Evolutionary conservation across 2,329 filamentous ascomycete genomes (phyloP).

Genomic region (Penicillium sp.): DNA sequence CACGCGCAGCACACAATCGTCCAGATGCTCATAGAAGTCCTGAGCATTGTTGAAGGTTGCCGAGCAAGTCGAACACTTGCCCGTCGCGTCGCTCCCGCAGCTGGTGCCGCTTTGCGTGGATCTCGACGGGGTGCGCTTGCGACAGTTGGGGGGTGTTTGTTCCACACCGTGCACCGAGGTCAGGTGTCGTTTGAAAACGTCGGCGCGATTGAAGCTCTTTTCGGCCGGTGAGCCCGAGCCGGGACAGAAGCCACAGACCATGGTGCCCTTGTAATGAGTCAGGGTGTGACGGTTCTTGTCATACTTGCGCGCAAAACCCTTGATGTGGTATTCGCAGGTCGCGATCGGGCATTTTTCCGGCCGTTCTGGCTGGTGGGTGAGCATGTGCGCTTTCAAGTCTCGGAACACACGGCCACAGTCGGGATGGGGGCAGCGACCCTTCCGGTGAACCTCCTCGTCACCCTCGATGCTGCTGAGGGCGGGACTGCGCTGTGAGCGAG

Average conservation of each 20-base stretch:
- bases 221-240: constrained; percentile 81
- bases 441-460: constrained; percentile 57
- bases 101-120: constrained; percentile 60
- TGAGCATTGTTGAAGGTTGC: constrained; percentile 78
- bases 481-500: constrained; percentile 54
- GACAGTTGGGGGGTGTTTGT: constrained; percentile 85
- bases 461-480: constrained; percentile 56
- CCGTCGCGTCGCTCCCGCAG: constrained; percentile 70
- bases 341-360: constrained; percentile 92
- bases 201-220: constrained; percentile 92
- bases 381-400: constrained; percentile 87
- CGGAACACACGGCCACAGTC: constrained; percentile 85
- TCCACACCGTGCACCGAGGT: constrained; percentile 88
- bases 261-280: constrained; percentile 94
- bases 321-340: constrained; percentile 84
- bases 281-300: constrained; percentile 93
- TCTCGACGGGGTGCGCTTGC: constrained; percentile 58
- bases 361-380: constrained; percentile 84
- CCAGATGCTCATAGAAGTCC: constrained; percentile 95
- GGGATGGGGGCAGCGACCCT: constrained; percentile 69
- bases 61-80: constrained; percentile 88
- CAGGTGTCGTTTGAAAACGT: constrained; percentile 91
- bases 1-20: constrained; percentile 60
- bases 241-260: constrained; percentile 93
- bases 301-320: constrained; percentile 91